Base-by-base conservation (phyloP, 176 grass and related monocot species). In the Carex kokanica region DNA sequence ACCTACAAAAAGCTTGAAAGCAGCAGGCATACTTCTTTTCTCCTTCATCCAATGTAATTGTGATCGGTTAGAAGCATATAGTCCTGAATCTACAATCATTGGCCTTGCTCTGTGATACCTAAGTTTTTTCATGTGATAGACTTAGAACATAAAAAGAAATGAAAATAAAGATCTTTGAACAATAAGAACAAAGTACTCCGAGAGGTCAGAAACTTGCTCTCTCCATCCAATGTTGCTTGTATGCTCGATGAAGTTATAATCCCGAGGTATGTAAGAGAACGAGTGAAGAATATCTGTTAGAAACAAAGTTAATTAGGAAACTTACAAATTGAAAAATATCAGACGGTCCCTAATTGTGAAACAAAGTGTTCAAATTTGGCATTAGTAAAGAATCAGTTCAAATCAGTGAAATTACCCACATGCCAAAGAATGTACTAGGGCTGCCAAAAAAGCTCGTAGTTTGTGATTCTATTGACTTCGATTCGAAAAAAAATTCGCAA, bases 1-100 rank as follows among this genome's bases (percentile, higher is more conserved):
- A 99, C 96, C 96, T 93, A 90, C 89, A 91, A 99, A 99, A 82
- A 99, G 86, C 91, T 99, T 99, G 89, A 99, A 99, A 83, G 96
- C 88, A 89, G 93, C 87, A 83, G 96, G 96, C 84, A 99, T 60
- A 74, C 96, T 99, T 68, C 96, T 92, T 91, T 92, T 99, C 83
- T 99, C 93, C 77, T 99, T 99, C 88, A 93, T 95, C 83, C 88
- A 95, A 62, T 91, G 78, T 40, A 99, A 86, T 82, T 87, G 87
- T 38, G 93, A 89, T 92, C 86, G 93, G 81, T 88, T 99, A 49
- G 88, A 85, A 20, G 86, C 86, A 74, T 95, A 87, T 79, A 99
- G 90, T 88, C 86, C 91, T 85, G 93, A 90, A 90, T 99, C 96
- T 78, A 99, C 83, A 81, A 99, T 93, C 16, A 99, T 95, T 72